Base-by-base conservation (phyloP, 805 yeast genomes). In the Candida boleticola region DNA sequence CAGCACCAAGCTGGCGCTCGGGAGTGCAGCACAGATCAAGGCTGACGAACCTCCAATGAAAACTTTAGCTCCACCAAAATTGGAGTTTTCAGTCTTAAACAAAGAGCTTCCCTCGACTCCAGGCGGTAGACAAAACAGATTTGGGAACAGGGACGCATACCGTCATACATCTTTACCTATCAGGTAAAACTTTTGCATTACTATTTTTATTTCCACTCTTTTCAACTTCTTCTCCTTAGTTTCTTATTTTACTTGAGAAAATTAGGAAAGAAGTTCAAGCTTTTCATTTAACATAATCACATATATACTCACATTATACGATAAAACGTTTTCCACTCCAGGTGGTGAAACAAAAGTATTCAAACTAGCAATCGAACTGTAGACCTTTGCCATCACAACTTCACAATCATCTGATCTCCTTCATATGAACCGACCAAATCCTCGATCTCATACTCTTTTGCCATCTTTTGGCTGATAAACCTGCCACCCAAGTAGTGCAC, bases 401-500 rank as follows among this genome's bases (percentile, higher is more conserved):
- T 68, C 22, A 64, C 71, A n/a, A 69, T 56, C 48, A 68, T 43
- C 2, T 69, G 71, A 47, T 62, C 63, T 10, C 52, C 60, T 37
- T 61, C 45, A 48, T 69, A 70, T 27, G 44, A 42, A 3, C 33
- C 30, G 29, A 66, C 40, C 41, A 68, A 46, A n/a, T 61, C 78
- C 20, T 78, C 80, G 45, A 93, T 81, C 1, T 77, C 85, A 69
- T 84, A 88, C 58, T 82, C 82, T 23, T 71, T 62, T 0, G 96
- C 96, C 50, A 93, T 74, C 7, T 63, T 68, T 11, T 61, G 55
- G 36, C 82, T 77, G 14, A 93, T 79, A 55, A 93, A 93, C 40
- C 99, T 68, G 2, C 99, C 99, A 1, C 99, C 99, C 29, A 90
- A 73, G 60, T 79, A 93, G 59, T 92, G 99, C 7, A 44, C 47